Percentiles rank a stretch among this genome's conserved stretches.
phyloP scores from a whole-genome alignment of 2,329 filamentous ascomycete genomes.

The Cryphonectria radicalis region DNA sequence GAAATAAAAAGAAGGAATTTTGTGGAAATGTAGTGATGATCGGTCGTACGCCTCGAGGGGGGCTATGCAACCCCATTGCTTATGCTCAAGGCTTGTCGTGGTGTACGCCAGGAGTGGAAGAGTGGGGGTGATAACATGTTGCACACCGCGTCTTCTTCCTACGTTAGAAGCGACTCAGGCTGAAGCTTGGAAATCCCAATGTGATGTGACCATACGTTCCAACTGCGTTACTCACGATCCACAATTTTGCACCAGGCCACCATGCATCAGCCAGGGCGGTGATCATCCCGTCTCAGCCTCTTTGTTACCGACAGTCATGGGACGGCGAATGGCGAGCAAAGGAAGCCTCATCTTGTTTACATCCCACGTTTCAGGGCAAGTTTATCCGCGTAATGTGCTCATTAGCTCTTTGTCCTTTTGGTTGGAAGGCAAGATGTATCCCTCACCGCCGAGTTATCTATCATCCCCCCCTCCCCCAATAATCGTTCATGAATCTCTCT shows the following conservation, averaged over 20 bases:
- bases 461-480: not conserved
- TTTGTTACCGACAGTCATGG: not conserved
- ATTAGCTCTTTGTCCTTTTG: not conserved
- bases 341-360: not conserved
- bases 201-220: not conserved
- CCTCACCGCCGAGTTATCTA: not conserved
- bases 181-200: not conserved
- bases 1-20: not conserved
- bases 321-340: not conserved
- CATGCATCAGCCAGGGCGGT: not conserved
- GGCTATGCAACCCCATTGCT: not conserved
- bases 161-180: not conserved
- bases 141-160: not conserved
- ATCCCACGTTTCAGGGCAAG: not conserved
- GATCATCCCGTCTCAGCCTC: slow-evolving; percentile 15
- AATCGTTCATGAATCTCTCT: not conserved
- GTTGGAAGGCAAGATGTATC: not conserved
- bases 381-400: not conserved
- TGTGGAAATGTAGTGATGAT: not conserved
- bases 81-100: not conserved
- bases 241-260: not conserved
- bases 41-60: not conserved
- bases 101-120: not conserved
- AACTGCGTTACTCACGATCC: slow-evolving; percentile 1
- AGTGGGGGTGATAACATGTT: not conserved